phyloP scores from a whole-genome alignment of 2,329 filamentous ascomycete genomes.

The Paraconiothyrium brasiliense region DNA sequence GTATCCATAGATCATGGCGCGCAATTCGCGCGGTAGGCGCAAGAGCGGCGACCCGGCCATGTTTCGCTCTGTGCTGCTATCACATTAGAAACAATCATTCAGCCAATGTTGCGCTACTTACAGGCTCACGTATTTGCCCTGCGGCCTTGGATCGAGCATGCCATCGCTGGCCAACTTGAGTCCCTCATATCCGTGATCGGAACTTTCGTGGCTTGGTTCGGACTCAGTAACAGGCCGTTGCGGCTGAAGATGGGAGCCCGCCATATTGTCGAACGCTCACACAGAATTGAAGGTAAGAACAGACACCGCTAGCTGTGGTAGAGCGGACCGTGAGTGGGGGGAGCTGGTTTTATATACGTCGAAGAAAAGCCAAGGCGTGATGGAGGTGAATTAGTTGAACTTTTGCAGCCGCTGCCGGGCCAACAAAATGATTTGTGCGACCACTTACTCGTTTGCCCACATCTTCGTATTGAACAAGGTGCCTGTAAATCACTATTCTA shows the following conservation, averaged over 20 bases:
- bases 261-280: neutral
- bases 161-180: neutral
- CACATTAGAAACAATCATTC: neutral
- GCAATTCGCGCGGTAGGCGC: constrained; percentile 24
- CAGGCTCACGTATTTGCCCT: neutral
- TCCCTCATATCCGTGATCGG: neutral
- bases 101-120: neutral
- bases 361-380: no score
- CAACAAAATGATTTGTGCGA: no score
- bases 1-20: constrained; percentile 26
- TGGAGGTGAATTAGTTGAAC: no score
- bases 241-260: no score
- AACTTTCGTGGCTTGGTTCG: neutral
- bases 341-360: no score
- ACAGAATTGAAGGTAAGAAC: neutral
- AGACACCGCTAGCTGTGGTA: neutral
- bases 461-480: no score
- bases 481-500: no score
- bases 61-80: constrained; percentile 15
- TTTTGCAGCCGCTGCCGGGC: no score
- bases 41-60: constrained; percentile 23
- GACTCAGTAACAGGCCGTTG: neutral
- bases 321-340: no score
- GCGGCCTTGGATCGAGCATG: neutral
- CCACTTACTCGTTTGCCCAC: no score